Conservation (phyloP, 139 green algal genomes). For the Auxenochlorella protothecoides region DNA sequence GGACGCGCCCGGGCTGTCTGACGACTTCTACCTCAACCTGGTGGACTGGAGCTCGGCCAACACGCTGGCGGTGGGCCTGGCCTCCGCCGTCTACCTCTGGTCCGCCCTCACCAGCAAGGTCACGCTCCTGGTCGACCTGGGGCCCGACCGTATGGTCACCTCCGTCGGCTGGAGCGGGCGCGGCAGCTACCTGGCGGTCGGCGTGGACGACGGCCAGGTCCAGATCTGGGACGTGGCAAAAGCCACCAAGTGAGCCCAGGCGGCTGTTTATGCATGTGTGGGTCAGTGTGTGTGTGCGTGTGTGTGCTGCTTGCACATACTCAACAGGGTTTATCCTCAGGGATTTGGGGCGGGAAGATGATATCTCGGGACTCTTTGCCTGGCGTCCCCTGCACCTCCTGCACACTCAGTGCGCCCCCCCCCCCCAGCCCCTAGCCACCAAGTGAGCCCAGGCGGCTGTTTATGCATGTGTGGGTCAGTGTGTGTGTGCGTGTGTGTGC, state of each 20-base stretch:
- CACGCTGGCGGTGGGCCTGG: conserved; percentile 85
- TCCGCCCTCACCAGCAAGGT: conserved; percentile 81
- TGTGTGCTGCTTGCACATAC: no score
- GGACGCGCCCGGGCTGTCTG: conserved; percentile 71
- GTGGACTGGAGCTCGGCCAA: conserved; percentile 94
- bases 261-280: no score
- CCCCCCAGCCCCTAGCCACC: conserved; percentile 5
- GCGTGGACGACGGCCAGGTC: conserved; percentile 70
- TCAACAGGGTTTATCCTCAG: no score
- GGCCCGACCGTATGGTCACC: conserved; percentile 34
- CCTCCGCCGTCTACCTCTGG: conserved; percentile 93
- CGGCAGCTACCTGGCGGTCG: conserved; percentile 80
- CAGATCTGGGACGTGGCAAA: conserved; percentile 63
- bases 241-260: conserved; percentile 30
- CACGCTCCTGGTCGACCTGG: conserved; percentile 24
- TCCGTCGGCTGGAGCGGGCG: conserved; percentile 80
- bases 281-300: no score
- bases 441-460: conserved; percentile 19
- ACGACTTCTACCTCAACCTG: conserved; percentile 99
- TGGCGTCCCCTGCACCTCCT: no score
- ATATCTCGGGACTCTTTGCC: no score
- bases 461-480: no score
- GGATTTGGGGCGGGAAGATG: no score
- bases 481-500: no score
- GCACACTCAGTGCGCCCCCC: no score